Percentiles rank a stretch among this genome's conserved stretches.
These are phyloP conservation scores for Coriolopsis trogii DNA, from an alignment of 1,284 basidiomycete genomes.

Conservation along the genomic window DNA sequence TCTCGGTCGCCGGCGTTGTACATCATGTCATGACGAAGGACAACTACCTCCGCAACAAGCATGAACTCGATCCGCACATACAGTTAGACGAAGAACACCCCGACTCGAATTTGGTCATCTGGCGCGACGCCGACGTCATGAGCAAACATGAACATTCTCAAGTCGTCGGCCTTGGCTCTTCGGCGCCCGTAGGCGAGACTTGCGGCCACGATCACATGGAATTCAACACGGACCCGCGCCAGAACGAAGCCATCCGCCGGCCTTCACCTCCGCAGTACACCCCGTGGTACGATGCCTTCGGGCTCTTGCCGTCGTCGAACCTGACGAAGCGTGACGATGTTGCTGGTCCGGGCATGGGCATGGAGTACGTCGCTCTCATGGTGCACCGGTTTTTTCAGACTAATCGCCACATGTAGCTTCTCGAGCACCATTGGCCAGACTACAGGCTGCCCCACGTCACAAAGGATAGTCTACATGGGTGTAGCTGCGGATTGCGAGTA, in stretches of 20 bases:
- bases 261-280: conserved; percentile 32
- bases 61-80: conserved; percentile 59
- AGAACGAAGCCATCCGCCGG: conserved; percentile 56
- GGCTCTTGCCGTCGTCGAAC: conserved; percentile 37
- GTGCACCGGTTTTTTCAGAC: background rate
- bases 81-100: conserved; percentile 40
- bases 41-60: conserved; percentile 67
- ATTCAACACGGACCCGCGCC: conserved; percentile 63
- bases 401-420: conserved; percentile 50
- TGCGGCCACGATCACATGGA: conserved; percentile 74
- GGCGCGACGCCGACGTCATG: conserved; percentile 70
- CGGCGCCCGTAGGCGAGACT: conserved; percentile 34
- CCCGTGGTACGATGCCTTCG: conserved; percentile 47
- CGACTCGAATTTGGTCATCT: conserved; percentile 67
- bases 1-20: conserved; percentile 66
- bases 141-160: conserved; percentile 48
- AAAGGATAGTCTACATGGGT: conserved; percentile 83
- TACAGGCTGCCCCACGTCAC: conserved; percentile 74
- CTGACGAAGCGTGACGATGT: conserved; percentile 58
- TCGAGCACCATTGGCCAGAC: conserved; percentile 66
- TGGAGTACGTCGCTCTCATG: conserved; percentile 47
- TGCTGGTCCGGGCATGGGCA: conserved; percentile 49
- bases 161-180: conserved; percentile 24
- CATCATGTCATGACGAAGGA: conserved; percentile 77
- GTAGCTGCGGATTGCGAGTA: conserved; percentile 91